Evolutionary conservation across 805 yeast species (phyloP).

Genomic region (Cyberlindnera suaveolens): DNA sequence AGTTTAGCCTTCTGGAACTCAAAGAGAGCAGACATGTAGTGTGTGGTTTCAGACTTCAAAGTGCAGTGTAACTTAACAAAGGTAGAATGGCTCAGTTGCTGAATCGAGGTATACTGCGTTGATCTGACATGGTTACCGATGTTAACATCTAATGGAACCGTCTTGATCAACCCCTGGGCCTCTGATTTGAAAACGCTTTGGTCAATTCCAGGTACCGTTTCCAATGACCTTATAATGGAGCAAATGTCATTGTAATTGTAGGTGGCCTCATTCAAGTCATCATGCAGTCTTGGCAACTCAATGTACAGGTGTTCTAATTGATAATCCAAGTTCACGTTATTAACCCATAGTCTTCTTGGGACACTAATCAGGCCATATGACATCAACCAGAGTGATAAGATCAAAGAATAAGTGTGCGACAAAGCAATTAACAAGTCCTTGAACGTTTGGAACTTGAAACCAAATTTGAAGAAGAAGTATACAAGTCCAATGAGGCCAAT

Average conservation of each 20-base stretch:
- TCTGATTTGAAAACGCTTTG: constrained; percentile 15
- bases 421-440: constrained; percentile 67
- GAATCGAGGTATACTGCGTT: constrained; percentile 17
- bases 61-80: constrained; percentile 46
- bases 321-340: constrained; percentile 29
- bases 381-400: constrained; percentile 76
- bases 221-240: constrained; percentile 48
- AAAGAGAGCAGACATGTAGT: constrained; percentile 47
- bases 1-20: constrained; percentile 48
- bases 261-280: constrained; percentile 56
- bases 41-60: constrained; percentile 45
- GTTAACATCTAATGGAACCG: constrained; percentile 16
- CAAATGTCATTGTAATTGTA: constrained; percentile 58
- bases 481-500: constrained; percentile 48
- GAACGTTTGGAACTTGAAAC: constrained; percentile 47
- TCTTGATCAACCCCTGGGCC: constrained; percentile 5
- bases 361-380: constrained; percentile 71
- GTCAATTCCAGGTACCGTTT: constrained; percentile 18
- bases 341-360: constrained; percentile 43
- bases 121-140: constrained; percentile 21
- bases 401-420: constrained; percentile 70
- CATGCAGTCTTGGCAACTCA: constrained; percentile 52
- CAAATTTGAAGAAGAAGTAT: constrained; percentile 52
- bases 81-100: constrained; percentile 30
- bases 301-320: constrained; percentile 38